A percentile compares a stretch with the other conserved stretches of the same genome.
Conservation (phyloP, 1,139 yeast species). For the Blastobotrys aristatus region DNA sequence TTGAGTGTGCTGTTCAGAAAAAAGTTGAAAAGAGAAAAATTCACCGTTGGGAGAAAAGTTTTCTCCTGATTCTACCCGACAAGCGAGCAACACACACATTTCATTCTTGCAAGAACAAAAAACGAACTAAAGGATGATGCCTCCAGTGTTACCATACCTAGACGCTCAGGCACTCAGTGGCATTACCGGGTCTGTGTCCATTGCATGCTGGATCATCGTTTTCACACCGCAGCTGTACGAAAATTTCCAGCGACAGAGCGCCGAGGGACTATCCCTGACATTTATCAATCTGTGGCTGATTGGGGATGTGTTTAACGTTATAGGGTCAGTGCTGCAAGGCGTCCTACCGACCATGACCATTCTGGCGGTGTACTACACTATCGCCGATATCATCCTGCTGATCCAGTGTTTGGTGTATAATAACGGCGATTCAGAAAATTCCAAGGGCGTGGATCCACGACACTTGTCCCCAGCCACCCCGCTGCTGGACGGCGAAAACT, state of each 20-base stretch:
- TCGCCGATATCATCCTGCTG: constrained; percentile 79
- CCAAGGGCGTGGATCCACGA: constrained; percentile 57
- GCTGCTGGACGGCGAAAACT: constrained; percentile 47
- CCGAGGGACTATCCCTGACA: constrained; percentile 79
- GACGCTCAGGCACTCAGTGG: constrained; percentile 82
- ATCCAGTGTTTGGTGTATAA: constrained; percentile 77
- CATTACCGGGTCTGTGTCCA: constrained; percentile 83
- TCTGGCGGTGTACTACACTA: constrained; percentile 83
- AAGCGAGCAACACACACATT: background rate
- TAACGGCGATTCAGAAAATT: constrained; percentile 40
- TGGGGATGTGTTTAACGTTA: constrained; percentile 89
- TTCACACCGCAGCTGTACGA: constrained; percentile 97
- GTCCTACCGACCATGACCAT: constrained; percentile 90
- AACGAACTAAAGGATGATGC: no score
- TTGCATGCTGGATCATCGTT: constrained; percentile 97
- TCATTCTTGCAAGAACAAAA: background rate
- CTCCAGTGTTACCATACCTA: constrained; percentile 29
- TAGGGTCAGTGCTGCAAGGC: constrained; percentile 84
- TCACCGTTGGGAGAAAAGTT: background rate
- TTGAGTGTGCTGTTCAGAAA: background rate
- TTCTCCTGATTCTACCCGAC: background rate
- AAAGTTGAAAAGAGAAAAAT: background rate
- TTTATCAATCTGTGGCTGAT: constrained; percentile 81
- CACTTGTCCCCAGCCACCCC: constrained; percentile 92
- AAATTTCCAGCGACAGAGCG: constrained; percentile 73